Evolutionary conservation across 768 basidiomycete species (phyloP).

Genomic region (Hemileccinum rubropunctum): DNA sequence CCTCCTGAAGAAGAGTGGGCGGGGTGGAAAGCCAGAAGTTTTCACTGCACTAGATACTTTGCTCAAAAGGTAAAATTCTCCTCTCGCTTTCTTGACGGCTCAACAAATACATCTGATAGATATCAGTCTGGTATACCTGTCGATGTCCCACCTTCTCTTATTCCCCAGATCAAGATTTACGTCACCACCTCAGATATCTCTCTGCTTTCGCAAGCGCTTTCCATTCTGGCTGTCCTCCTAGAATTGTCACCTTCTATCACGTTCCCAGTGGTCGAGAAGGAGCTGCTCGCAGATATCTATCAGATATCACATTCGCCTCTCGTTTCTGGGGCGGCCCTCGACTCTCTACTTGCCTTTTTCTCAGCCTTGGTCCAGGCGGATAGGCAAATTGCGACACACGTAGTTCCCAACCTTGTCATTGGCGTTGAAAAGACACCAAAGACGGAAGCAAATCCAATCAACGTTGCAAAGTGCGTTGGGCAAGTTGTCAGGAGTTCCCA

Average conservation of each 20-base stretch:
- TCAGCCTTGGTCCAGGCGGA: constrained; percentile 80
- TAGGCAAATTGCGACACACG: constrained; percentile 73
- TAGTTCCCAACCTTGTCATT: constrained; percentile 73
- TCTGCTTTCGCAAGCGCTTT: constrained; percentile 69
- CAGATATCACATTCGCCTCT: constrained; percentile 74
- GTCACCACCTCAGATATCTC: constrained; percentile 75
- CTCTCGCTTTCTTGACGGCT: background rate
- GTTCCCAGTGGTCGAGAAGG: constrained; percentile 76
- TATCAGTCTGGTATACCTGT: constrained; percentile 50
- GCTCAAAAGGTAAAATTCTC: constrained; percentile 53
- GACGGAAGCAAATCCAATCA: constrained; percentile 52
- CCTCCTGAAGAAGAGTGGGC: constrained; percentile 74
- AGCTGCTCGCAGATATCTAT: constrained; percentile 64
- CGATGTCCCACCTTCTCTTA: constrained; percentile 57
- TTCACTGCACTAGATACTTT: constrained; percentile 76
- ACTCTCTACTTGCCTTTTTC: constrained; percentile 82
- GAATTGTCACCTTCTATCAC: constrained; percentile 62
- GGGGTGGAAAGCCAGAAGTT: constrained; percentile 73
- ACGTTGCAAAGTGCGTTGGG: constrained; percentile 84
- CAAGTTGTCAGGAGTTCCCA: constrained; percentile 73
- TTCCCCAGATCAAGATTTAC: constrained; percentile 74
- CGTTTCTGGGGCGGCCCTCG: constrained; percentile 72
- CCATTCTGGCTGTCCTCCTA: constrained; percentile 64
- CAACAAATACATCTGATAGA: constrained; percentile 25
- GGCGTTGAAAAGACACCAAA: constrained; percentile 63